A percentile compares a stretch with the other conserved stretches of the same genome.
Conservation (phyloP, 1,284 basidiomycete genomes). For the Trichosporon sp. region DNA sequence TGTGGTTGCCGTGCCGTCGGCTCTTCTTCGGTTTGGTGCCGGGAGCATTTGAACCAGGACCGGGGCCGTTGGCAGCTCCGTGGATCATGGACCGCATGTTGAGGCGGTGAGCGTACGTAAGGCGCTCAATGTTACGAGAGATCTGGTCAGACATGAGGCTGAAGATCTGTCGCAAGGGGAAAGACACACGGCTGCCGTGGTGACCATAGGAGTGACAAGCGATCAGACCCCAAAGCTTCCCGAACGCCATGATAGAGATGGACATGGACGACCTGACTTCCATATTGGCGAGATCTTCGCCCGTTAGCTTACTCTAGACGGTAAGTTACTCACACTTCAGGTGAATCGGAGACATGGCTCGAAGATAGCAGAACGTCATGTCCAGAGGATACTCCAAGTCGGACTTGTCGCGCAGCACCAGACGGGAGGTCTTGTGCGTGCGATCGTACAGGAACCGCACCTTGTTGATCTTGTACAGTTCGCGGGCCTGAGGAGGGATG, state of each 20-base stretch:
- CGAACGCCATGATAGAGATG: conserved; percentile 80
- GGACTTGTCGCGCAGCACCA: conserved; percentile 61
- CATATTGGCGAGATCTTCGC: conserved; percentile 68
- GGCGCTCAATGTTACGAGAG: conserved; percentile 73
- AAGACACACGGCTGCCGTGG: conserved; percentile 74
- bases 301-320: background rate
- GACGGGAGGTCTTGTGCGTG: conserved; percentile 66
- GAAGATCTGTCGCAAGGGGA: conserved; percentile 75
- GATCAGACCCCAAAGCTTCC: conserved; percentile 76
- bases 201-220: conserved; percentile 75
- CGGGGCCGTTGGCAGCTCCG: background rate
- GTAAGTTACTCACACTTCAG: conserved; percentile 59
- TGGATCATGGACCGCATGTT: conserved; percentile 63
- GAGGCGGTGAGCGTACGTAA: conserved; percentile 72
- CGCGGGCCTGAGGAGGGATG: conserved; percentile 57
- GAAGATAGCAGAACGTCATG: conserved; percentile 80
- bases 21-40: background rate
- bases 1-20: background rate
- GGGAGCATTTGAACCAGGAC: background rate
- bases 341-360: conserved; percentile 87
- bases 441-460: conserved; percentile 77
- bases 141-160: conserved; percentile 75
- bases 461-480: conserved; percentile 62
- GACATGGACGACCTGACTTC: conserved; percentile 76
- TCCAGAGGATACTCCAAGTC: conserved; percentile 72